Percentiles rank a stretch among this genome's conserved stretches.
Evolutionary conservation across 2,329 filamentous ascomycete species (phyloP).

Genomic region (Seiridium unicorne): DNA sequence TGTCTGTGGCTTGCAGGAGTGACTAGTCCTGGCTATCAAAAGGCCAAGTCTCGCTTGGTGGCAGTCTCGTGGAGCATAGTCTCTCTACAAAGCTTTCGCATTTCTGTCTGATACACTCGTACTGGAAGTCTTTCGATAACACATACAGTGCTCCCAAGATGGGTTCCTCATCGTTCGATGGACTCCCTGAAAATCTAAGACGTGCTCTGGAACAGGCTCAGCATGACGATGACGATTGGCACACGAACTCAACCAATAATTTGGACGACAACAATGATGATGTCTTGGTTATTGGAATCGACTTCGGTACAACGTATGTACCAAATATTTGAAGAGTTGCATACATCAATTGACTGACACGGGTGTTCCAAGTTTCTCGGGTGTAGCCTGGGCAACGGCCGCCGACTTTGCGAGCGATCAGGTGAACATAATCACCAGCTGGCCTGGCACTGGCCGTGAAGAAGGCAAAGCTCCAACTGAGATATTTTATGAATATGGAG

Average conservation of each 20-base stretch:
- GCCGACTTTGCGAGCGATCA: constrained; percentile 6
- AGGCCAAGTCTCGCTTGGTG: too few species aligned
- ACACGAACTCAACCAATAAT: too few species aligned
- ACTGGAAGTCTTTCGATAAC: too few species aligned
- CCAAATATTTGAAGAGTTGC: not conserved
- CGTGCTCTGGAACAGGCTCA: not conserved
- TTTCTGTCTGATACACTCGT: too few species aligned
- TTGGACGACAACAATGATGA: not conserved
- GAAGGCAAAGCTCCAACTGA: constrained; percentile 18
- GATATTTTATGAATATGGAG: constrained; percentile 15
- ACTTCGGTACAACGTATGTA: constrained; percentile 7
- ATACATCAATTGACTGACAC: not conserved
- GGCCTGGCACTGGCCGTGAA: constrained; percentile 8
- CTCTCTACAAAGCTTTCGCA: too few species aligned
- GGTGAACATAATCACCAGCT: constrained; percentile 7
- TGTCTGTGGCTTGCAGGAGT: too few species aligned
- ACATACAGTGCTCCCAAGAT: too few species aligned
- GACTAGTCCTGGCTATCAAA: too few species aligned
- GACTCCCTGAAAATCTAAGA: not conserved
- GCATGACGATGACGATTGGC: not conserved
- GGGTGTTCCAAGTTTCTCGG: constrained; percentile 3
- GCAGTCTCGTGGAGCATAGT: too few species aligned
- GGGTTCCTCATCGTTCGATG: too few species aligned
- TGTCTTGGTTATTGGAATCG: constrained; percentile 9
- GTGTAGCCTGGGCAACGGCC: constrained; percentile 9